Conservation (phyloP, 164 flowering plant genomes). For the Cinnamomum chago region DNA sequence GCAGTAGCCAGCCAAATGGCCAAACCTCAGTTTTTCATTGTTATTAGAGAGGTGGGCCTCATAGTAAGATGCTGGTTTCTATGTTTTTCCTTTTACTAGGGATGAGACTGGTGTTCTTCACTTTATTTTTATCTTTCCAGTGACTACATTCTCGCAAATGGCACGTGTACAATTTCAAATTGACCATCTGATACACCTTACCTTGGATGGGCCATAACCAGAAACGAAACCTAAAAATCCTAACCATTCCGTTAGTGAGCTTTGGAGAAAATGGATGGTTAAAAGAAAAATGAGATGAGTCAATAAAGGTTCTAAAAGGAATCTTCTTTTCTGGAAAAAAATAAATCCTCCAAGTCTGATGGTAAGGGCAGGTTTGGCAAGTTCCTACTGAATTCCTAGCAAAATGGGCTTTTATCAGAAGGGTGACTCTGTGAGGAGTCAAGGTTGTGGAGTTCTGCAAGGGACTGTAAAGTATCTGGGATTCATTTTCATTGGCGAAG, state of each 20-base stretch:
- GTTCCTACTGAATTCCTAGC: background rate
- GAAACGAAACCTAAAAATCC: background rate
- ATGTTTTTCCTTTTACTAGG: background rate
- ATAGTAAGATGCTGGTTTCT: background rate
- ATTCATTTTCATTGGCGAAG: too few species aligned
- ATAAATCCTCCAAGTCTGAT: too few species aligned
- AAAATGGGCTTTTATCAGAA: too few species aligned
- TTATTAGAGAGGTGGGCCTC: conserved; percentile 12
- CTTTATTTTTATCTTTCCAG: background rate
- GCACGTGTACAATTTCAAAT: background rate
- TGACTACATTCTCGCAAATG: background rate
- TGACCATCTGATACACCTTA: background rate
- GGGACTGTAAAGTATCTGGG: too few species aligned
- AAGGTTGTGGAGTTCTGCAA: too few species aligned
- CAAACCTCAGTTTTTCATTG: background rate
- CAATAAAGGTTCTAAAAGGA: too few species aligned
- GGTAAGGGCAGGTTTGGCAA: too few species aligned
- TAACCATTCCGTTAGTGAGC: background rate
- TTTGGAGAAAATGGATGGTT: background rate
- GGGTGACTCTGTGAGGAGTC: background rate
- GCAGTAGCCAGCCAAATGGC: conserved; percentile 9
- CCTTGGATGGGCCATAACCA: background rate
- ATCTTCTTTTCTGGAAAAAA: too few species aligned
- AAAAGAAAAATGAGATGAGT: too few species aligned
- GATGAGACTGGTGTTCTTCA: background rate